Evolutionary conservation across 1,284 basidiomycete genomes (phyloP).

Genomic region (Ustilago loliicola): DNA sequence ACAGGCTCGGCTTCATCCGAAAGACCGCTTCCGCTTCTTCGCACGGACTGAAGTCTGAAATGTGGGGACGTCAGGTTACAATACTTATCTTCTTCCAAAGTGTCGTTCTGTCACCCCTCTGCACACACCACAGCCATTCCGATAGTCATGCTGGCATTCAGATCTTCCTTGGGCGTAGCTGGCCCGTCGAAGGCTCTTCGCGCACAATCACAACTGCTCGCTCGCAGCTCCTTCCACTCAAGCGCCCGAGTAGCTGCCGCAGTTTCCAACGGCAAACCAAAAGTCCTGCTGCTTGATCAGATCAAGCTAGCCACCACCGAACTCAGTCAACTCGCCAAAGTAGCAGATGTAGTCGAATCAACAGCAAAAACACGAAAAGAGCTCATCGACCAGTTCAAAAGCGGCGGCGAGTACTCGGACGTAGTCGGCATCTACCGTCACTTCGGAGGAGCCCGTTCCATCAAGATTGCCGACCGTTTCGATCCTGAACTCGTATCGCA

Average conservation of each 20-base stretch:
- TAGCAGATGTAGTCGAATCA: constrained; percentile 47
- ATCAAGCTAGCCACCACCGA: constrained; percentile 55
- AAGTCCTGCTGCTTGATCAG: constrained; percentile 63
- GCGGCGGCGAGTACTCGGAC: constrained; percentile 75
- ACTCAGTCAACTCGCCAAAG: constrained; percentile 39
- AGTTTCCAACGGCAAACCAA: constrained; percentile 28
- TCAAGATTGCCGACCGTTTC: constrained; percentile 60
- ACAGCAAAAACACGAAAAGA: constrained; percentile 42
- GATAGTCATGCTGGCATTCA: constrained; percentile 8
- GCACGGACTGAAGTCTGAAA: constrained; percentile 9
- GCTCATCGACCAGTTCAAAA: constrained; percentile 44
- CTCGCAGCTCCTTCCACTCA: constrained; percentile 18
- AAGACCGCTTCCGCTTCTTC: not conserved
- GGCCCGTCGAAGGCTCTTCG: not conserved
- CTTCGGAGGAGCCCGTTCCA: constrained; percentile 72
- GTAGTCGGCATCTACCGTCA: constrained; percentile 84
- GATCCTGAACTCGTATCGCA: constrained; percentile 55
- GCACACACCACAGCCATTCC: not conserved
- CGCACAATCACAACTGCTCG: not conserved
- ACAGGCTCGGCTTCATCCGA: not conserved
- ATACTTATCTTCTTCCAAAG: too few relatives aligned
- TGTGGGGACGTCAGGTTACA: too few relatives aligned
- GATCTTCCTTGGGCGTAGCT: constrained; percentile 1
- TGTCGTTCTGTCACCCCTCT: not conserved
- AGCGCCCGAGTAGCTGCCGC: constrained; percentile 3